Evolutionary conservation across 2,329 filamentous ascomycete species (phyloP), one percentile per base, ranked within the genome.

Genomic region (Aspergillus viridinutans): DNA sequence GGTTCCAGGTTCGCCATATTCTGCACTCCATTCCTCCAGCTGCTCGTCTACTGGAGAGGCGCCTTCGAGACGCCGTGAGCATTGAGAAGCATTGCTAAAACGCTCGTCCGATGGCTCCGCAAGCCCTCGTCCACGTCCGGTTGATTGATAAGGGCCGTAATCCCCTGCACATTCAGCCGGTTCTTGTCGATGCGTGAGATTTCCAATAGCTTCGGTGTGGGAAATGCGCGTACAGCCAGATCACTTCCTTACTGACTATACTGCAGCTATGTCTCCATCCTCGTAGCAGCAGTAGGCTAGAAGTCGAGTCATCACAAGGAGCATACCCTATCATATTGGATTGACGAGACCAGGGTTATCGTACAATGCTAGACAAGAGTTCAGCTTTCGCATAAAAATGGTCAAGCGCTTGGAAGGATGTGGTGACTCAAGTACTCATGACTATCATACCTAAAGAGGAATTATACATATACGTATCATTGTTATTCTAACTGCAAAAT

Each of bases 121-220:
- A 68, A 59, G 32, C 67, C 67, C 29, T 61, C 74, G 59, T 80
- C 81, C 0, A 83, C 80, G 0, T 76, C 78, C 0, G 80, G 78
- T 0, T 80, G 69, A 52, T 81, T 72, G 1, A 74, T 67, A 1
- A 80, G 55, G 0, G 77, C 62, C 0, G 69, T 59, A 14, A 83
- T 78, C 0, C 68, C 67, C 20, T 77, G 67, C 7, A 60, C 61
- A 0, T 69, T 53, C 9, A 83, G 64, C 1, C 77, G 61, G 5
- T 65, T 60, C 20, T 64, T 61, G 6, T 71, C 66, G 6, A 83
- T 74, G 1, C 80, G 80, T 20, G 78, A 81, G 2, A 79, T 67
- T 58, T 81, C 77, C 0, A 83, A 71, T 6, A 83, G 66, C 51
- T 80, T 74, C 0, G 66, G 21, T 72, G 78, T 20, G 70, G 80